Conservation (phyloP, 2,329 filamentous ascomycete genomes). For the Talaromyces albobiverticillius region DNA sequence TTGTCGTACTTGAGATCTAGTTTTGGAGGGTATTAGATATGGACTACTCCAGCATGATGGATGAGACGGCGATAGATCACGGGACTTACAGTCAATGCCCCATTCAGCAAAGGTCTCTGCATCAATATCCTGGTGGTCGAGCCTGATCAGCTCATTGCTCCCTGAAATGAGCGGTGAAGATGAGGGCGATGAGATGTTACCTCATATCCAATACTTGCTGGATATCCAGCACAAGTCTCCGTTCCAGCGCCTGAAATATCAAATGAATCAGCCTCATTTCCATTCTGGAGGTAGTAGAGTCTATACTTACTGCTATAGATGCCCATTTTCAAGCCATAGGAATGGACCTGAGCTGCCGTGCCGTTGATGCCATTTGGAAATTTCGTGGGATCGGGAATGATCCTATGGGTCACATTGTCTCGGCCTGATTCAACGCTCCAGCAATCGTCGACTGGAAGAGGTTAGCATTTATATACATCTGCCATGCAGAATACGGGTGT, state of each 20-base stretch:
- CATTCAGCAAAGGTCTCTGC: conserved; percentile 57
- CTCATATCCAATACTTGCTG: conserved; percentile 57
- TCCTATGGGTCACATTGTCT: conserved; percentile 41
- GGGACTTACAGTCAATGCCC: conserved; percentile 54
- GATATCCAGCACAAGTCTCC: conserved; percentile 56
- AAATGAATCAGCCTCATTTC: background rate
- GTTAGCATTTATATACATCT: too few species aligned
- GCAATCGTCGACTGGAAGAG: conserved; percentile 58
- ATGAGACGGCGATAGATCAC: too few species aligned
- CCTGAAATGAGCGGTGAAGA: too few species aligned
- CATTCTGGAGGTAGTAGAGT: background rate
- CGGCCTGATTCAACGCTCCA: conserved; percentile 50
- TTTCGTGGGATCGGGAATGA: conserved; percentile 48
- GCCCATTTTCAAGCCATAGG: conserved; percentile 58
- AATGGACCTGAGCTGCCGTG: conserved; percentile 54
- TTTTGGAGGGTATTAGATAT: too few species aligned
- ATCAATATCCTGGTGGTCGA: too few species aligned
- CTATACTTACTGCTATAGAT: conserved; percentile 49
- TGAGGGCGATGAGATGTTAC: too few species aligned
- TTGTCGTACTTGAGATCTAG: conserved; percentile 59
- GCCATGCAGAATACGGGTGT: too few species aligned
- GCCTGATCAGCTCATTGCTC: too few species aligned
- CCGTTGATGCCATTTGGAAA: conserved; percentile 60
- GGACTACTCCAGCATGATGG: too few species aligned
- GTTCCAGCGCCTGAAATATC: conserved; percentile 27